Evolutionary conservation across 2,329 filamentous ascomycete species (phyloP), one percentile per base, ranked within the genome.

Genomic region (Fusarium nanum): DNA sequence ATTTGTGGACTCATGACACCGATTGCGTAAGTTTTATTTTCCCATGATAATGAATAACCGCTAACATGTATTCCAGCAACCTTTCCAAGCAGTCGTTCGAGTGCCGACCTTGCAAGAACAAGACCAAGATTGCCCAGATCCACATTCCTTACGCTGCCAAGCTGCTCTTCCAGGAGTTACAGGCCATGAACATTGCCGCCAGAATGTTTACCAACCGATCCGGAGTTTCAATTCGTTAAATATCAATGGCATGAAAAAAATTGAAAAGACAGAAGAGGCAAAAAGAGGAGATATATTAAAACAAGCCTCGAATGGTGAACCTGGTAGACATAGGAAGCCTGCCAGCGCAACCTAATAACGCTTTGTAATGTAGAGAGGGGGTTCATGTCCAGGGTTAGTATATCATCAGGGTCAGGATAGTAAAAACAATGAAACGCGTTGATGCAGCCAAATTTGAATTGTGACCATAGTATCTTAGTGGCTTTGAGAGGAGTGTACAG

Each of bases 1-100:
- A 97, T 98, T 77, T 99, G 96, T 81, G 96, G 96, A 76, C 86
- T 99, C 75, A 99, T 99, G 96, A 99, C 95, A 42, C 96, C 96
- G 1, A 96, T 99, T 83, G 96, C 95, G 93, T 97, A 91, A 89
- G 94, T 93, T 22, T 32, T 27, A 7, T n/a, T 23, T 20, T 12
- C 4, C 3, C 12, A 18, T 12, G 7, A 32, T 56, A 14, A 14
- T 37, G 46, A 50, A 44, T 11, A 8, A 41, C 40, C 70, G 61
- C 81, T 84, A 76, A 85, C 78, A 68, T 64, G 32, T 34, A 13
- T 34, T 50, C 63, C 73, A 97, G 93, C 47, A 96, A 97, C 85
- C 88, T 99, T 64, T 95, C 94, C 76, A 97, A 97, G 82, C 93
- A 96, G 77, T 93, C 93, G 28, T 98, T 98, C 79, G 95, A 98